Evolutionary conservation across 139 green algal genomes (phyloP).

Genomic region (Volvox africanus): DNA sequence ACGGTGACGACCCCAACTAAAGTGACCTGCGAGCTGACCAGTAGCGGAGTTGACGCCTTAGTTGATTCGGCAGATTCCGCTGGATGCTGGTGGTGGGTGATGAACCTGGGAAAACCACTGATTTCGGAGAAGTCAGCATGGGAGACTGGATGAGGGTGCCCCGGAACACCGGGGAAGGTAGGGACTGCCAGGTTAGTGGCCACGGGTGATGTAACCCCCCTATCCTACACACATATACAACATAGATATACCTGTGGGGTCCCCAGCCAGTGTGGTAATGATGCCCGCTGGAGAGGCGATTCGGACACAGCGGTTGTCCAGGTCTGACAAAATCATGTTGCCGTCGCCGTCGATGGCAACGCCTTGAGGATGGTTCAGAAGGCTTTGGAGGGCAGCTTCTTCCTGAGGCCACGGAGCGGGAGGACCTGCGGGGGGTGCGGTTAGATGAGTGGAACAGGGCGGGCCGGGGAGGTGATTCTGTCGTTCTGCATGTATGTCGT

Average conservation of each 20-base stretch:
- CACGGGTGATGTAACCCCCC: no score
- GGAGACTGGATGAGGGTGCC: no score
- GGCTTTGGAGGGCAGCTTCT: neutral
- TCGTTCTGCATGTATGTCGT: neutral
- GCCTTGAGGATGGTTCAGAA: constrained; percentile 34
- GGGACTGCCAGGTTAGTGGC: no score
- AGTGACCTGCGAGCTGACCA: no score
- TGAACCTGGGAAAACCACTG: no score
- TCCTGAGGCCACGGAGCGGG: constrained; percentile 1
- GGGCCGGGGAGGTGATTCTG: no score
- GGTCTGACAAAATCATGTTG: constrained; percentile 36
- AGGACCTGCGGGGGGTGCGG: neutral
- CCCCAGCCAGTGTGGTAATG: constrained; percentile 26
- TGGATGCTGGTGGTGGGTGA: no score
- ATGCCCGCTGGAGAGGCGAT: neutral
- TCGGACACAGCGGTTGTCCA: constrained; percentile 49
- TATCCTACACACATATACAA: neutral
- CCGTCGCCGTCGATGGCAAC: constrained; percentile 40
- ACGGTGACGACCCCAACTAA: no score
- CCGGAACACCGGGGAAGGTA: no score
- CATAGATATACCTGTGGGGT: neutral
- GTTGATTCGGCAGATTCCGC: no score
- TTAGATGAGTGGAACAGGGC: neutral
- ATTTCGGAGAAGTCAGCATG: no score
- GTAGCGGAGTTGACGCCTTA: no score